Evolutionary conservation across 2,329 filamentous ascomycete species (phyloP).

Genomic region (Eurotiales sp.): DNA sequence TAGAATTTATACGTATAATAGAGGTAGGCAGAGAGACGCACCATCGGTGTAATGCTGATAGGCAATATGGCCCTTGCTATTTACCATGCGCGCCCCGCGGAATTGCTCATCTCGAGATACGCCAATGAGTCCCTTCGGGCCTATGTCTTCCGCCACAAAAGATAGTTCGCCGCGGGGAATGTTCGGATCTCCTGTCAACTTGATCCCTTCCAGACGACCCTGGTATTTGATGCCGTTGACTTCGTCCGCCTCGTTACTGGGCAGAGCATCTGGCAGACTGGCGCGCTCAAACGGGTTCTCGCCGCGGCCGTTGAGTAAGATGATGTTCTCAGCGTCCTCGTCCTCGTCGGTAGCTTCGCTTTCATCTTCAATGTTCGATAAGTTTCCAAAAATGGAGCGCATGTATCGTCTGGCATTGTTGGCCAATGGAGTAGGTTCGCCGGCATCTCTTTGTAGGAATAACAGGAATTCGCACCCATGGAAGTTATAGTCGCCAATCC

Average conservation of each 20-base stretch:
- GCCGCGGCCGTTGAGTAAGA: constrained; percentile 1
- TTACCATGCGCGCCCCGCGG: constrained; percentile 68
- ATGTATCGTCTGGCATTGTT: constrained; percentile 4
- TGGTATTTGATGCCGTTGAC: constrained; percentile 51
- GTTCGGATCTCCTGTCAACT: constrained; percentile 87
- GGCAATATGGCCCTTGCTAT: constrained; percentile 74
- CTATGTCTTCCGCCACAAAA: constrained; percentile 76
- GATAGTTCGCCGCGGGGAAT: constrained; percentile 82
- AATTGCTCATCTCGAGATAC: constrained; percentile 66
- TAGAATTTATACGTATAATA: background rate
- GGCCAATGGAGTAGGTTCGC: constrained; percentile 8
- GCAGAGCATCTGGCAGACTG: background rate
- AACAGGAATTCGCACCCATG: constrained; percentile 89
- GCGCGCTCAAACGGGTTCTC: constrained; percentile 13
- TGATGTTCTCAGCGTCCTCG: constrained; percentile 5
- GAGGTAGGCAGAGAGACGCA: constrained; percentile 44
- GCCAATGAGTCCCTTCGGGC: constrained; percentile 59
- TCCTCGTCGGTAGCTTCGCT: background rate
- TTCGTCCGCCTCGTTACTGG: constrained; percentile 14
- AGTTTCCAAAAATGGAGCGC: background rate
- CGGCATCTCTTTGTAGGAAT: constrained; percentile 65
- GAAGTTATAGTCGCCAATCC: constrained; percentile 83
- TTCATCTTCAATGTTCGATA: no score
- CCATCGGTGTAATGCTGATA: constrained; percentile 66
- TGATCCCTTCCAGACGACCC: constrained; percentile 76